Evolutionary conservation across 371 early-diverging fungal genomes (phyloP), one percentile per base, ranked within the genome.

Genomic region (Apophysomyces elegans): DNA sequence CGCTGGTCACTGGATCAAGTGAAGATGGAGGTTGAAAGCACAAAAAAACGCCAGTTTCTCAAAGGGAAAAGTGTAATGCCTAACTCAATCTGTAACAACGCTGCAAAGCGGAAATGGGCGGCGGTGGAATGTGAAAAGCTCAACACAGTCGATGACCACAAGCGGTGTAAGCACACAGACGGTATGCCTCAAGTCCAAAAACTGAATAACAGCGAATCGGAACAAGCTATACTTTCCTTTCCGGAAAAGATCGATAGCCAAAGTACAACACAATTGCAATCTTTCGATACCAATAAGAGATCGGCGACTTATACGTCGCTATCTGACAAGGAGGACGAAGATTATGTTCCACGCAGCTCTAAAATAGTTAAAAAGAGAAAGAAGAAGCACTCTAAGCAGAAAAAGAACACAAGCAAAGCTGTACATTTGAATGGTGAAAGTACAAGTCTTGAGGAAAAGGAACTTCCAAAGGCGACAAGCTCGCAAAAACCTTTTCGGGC

Each of bases 281-380:
- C 4, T 11, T 41, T 13, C 5, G 54, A 50, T 1, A 18, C 16
- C 21, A 21, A 2, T 21, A 26, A 50, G 5, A 26, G 21, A 50
- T 4, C 54, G 4, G 21, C 21, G 11, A 7, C 54, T n/a, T 6
- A 7, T 50, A 1, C 54, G 1, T 7, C 21, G 54, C 54, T 21
- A 50, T 50, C 54, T 7, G 54, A 50, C 21, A 21, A 18, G 2
- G 54, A 50, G 21, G 54, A 50, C 21, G 54, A 50, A 8, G 54
- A 50, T 11, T 50, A 50, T 50, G 54, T 50, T 50, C 54, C 54
- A 21, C 32, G 54, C 21, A 21, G 7, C 21, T 50, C 21, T 50
- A 5, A 16, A 50, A 8, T 26, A 9, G 21, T 9, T 5, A 50
- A 50, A 50, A 50, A 50, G 21, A 16, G 54, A 2, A 50, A 50